These are phyloP conservation scores for Brettanomyces naardenensis DNA, from an alignment of 805 yeast species.

Conservation along the genomic window DNA sequence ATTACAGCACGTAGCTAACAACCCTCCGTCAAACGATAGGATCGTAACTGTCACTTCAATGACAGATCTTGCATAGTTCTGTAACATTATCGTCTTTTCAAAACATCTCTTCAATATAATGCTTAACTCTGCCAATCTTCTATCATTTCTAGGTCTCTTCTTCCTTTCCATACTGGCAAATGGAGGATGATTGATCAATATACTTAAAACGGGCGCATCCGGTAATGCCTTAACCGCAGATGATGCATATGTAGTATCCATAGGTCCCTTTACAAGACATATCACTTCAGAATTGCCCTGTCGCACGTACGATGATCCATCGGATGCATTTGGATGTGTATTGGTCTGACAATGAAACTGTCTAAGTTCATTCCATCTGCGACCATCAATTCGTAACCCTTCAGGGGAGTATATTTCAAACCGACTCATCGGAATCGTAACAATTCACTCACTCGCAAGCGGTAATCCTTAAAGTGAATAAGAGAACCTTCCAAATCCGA, in stretches of 20 bases:
- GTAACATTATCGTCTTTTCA: slow-evolving; percentile 63
- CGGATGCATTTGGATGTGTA: slow-evolving; percentile 82
- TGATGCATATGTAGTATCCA: slow-evolving; percentile 49
- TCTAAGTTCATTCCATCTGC: slow-evolving; percentile 91
- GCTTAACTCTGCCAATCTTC: slow-evolving; percentile 58
- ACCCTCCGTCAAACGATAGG: slow-evolving; percentile 84
- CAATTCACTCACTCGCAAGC: background rate
- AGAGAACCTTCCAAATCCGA: background rate
- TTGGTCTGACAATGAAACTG: slow-evolving; percentile 72
- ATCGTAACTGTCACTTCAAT: slow-evolving; percentile 74
- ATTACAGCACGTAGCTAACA: slow-evolving; percentile 71
- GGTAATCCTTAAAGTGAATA: no score
- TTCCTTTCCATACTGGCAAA: slow-evolving; percentile 74
- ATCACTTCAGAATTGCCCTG: slow-evolving; percentile 88
- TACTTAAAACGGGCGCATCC: slow-evolving; percentile 52
- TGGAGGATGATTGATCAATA: slow-evolving; percentile 67
- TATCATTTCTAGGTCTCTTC: slow-evolving; percentile 58
- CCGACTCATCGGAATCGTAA: slow-evolving; percentile 24
- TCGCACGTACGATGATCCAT: slow-evolving; percentile 88
- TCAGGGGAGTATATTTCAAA: slow-evolving; percentile 90
- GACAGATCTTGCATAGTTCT: slow-evolving; percentile 74
- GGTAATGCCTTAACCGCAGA: slow-evolving; percentile 46
- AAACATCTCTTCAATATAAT: slow-evolving; percentile 63
- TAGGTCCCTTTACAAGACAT: slow-evolving; percentile 83
- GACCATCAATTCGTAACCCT: slow-evolving; percentile 87